Base-by-base conservation (phyloP, 2,329 filamentous ascomycete species). In the Didymella sp. region DNA sequence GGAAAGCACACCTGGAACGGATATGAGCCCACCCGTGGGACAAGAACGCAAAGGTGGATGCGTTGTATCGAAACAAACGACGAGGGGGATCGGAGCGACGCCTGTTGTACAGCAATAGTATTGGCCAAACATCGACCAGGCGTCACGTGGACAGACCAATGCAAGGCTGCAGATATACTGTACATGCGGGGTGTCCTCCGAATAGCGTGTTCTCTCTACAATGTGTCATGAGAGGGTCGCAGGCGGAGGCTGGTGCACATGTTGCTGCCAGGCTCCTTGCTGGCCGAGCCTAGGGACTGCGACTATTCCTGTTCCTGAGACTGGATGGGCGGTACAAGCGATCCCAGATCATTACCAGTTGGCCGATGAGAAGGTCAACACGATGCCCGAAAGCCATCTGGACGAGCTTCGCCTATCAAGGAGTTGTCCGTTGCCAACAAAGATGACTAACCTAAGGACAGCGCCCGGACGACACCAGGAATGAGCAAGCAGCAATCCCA, bases 371-470 rank as follows among this genome's bases (percentile, higher is more conserved):
- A 24, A 45, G 13, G 19, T 33, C 33, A 25, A 21, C 11, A 37
- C 21, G 25, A 21, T 17, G 13, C 12, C 15, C 31, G 13, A 30
- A 17, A 5, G 43, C 19, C 17, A 21, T 47, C 19, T 35, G 22
- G 13, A 35, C n/a, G 17, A 21, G 17, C 27, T 19, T 19, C 5
- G 12, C 24, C 30, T 48, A 42, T 13, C 19, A 28, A 30, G 52
- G 43, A 41, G 31, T 47, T 40, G 43, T 25, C 17, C 8, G 33
- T 59, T 49, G 56, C 41, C 57, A 65, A 68, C 55, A 22, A 35
- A 28, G 59, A 63, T 69, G 60, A 72, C 62, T 66, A 67, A 68
- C 60, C 21, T 37, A 35, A 30, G 44, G 42, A 47, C 55, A 60
- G 50, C 30, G 48, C 31, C 56, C 43, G 48, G 38, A 51, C 51